Evolutionary conservation across 805 yeast genomes (phyloP).

Genomic region (Wickerhamiella kurtzmanii): DNA sequence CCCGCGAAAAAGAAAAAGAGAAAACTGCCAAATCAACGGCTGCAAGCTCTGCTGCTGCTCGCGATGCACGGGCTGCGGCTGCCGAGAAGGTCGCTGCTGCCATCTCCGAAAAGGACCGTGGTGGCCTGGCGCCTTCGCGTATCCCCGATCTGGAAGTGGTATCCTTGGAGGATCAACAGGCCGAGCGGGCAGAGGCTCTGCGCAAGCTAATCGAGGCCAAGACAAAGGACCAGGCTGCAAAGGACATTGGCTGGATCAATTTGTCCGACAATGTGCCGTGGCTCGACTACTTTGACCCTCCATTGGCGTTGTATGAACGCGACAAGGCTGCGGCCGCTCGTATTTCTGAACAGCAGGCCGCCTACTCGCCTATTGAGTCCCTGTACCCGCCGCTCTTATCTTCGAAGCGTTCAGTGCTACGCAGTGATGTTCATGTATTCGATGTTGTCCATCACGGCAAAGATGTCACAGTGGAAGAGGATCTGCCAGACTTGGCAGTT

Average conservation of each 20-base stretch:
- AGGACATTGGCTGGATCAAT: slow-evolving; percentile 51
- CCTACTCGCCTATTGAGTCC: slow-evolving; percentile 62
- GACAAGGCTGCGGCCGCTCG: neutral
- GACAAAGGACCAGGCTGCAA: slow-evolving; percentile 50
- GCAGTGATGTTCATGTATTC: neutral
- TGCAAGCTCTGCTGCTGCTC: slow-evolving; percentile 24
- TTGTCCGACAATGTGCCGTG: slow-evolving; percentile 75
- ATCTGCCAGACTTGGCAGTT: slow-evolving; percentile 4
- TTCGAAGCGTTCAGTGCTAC: neutral
- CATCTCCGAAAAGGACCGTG: slow-evolving; percentile 8
- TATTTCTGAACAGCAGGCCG: slow-evolving; percentile 36
- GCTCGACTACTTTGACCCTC: slow-evolving; percentile 46
- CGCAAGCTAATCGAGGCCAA: slow-evolving; percentile 77
- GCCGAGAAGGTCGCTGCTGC: slow-evolving; percentile 25
- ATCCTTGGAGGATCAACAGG: slow-evolving; percentile 61
- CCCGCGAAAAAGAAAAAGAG: slow-evolving; percentile 15
- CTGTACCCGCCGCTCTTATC: slow-evolving; percentile 18
- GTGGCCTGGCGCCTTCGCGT: slow-evolving; percentile 48
- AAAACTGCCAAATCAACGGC: slow-evolving; percentile 7
- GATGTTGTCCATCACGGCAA: neutral
- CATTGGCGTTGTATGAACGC: neutral
- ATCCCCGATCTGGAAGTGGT: slow-evolving; percentile 86
- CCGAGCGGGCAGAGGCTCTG: slow-evolving; percentile 64
- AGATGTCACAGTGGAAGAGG: slow-evolving; percentile 3
- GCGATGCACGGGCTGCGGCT: slow-evolving; percentile 16